Conservation (phyloP, 306 rosid species). For the Trifolium subterraneum region DNA sequence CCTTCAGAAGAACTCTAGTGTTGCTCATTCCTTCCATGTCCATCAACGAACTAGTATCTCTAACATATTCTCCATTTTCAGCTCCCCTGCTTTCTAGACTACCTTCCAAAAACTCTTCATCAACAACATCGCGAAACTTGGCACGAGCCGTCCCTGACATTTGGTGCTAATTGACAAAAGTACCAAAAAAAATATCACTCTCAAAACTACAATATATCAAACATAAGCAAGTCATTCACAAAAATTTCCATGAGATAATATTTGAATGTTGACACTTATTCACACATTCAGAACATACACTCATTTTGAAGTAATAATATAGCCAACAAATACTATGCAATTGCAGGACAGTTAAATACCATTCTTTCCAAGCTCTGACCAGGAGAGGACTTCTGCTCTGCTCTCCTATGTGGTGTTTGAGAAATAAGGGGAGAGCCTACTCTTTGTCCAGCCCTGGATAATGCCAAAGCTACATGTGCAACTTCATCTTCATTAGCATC, state of each 20-base stretch:
- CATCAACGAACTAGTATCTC: constrained; percentile 62
- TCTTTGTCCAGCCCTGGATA: constrained; percentile 75
- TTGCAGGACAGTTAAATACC: constrained; percentile 46
- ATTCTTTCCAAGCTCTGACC: constrained; percentile 58
- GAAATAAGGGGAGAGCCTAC: constrained; percentile 71
- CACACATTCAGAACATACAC: constrained; percentile 28
- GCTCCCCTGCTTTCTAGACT: constrained; percentile 69
- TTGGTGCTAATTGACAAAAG: constrained; percentile 53
- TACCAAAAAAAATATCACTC: constrained; percentile 23
- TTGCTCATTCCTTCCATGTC: constrained; percentile 66
- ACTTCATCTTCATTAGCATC: constrained; percentile 63
- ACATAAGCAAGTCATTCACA: constrained; percentile 46
- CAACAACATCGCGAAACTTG: constrained; percentile 51
- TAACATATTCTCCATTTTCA: constrained; percentile 72
- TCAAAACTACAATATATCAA: constrained; percentile 22
- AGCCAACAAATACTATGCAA: constrained; percentile 31
- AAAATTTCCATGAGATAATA: constrained; percentile 43
- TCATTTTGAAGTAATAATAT: constrained; percentile 25
- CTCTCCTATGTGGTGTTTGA: constrained; percentile 49
- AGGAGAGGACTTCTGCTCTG: constrained; percentile 56
- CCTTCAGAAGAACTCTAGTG: constrained; percentile 56
- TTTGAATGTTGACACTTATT: constrained; percentile 42
- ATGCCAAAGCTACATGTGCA: constrained; percentile 53
- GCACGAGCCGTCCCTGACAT: constrained; percentile 49
- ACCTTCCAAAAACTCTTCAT: constrained; percentile 70